A percentile compares a stretch with the other conserved stretches of the same genome.
phyloP scores from a whole-genome alignment of 768 basidiomycete genomes.

The Russula dissimulans region DNA sequence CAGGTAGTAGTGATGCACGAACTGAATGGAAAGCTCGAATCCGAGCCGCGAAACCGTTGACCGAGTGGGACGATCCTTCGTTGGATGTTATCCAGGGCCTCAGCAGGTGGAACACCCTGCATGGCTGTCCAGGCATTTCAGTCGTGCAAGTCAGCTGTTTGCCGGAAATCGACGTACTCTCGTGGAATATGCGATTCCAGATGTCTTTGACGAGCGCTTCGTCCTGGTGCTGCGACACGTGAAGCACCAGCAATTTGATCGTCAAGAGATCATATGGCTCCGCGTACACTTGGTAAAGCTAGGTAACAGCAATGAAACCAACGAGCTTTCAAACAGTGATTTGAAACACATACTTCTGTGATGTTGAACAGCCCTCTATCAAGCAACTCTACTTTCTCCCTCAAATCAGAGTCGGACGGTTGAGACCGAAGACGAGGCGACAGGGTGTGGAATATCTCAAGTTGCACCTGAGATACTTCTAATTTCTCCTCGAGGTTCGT shows the following conservation, averaged over 20 bases:
- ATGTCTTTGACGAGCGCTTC: constrained; percentile 72
- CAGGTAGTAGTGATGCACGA: constrained; percentile 25
- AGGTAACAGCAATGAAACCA: constrained; percentile 2
- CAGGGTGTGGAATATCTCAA: constrained; percentile 75
- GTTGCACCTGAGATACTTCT: constrained; percentile 92
- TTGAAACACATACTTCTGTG: constrained; percentile 57
- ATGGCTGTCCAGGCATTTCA: constrained; percentile 33
- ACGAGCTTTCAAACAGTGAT: not conserved
- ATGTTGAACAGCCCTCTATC: constrained; percentile 62
- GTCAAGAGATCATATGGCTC: constrained; percentile 75
- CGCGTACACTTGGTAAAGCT: constrained; percentile 88
- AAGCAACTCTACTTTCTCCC: constrained; percentile 51
- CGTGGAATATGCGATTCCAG: constrained; percentile 82
- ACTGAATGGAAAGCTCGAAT: constrained; percentile 85
- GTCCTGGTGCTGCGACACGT: constrained; percentile 90
- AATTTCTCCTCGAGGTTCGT: constrained; percentile 92
- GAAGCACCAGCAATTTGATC: constrained; percentile 82
- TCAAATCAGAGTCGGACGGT: constrained; percentile 39
- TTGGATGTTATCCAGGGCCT: constrained; percentile 53
- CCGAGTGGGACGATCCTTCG: constrained; percentile 63
- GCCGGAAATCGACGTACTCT: constrained; percentile 39
- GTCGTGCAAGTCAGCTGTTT: not conserved
- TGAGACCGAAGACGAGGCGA: constrained; percentile 49
- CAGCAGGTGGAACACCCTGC: constrained; percentile 43
- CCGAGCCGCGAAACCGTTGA: constrained; percentile 84